Conservation (phyloP, 2,329 filamentous ascomycete species). For the Trichophyton benhamiae region DNA sequence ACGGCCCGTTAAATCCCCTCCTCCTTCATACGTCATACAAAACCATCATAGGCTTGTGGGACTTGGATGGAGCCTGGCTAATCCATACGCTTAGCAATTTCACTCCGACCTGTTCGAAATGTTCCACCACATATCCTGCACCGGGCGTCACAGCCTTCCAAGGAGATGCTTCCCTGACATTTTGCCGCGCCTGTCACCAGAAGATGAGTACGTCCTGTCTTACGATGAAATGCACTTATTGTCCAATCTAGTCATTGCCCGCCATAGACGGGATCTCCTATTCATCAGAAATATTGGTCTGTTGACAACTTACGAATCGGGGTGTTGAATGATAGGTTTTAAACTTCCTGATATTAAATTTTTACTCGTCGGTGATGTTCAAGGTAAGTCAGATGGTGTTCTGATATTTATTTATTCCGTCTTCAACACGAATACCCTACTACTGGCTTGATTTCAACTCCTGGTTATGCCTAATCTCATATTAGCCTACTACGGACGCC, state of each 20-base stretch:
- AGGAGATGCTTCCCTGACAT: constrained; percentile 59
- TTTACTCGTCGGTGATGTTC: constrained; percentile 51
- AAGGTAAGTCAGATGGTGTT: constrained; percentile 25
- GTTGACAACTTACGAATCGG: constrained; percentile 4
- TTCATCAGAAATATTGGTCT: background rate
- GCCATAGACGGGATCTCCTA: background rate
- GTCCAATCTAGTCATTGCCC: background rate
- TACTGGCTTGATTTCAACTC: background rate
- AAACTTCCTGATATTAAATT: constrained; percentile 69
- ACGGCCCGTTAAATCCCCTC: background rate
- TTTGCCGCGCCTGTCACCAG: constrained; percentile 67
- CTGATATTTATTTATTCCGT: background rate
- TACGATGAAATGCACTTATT: constrained; percentile 1
- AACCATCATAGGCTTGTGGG: background rate
- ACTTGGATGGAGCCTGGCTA: constrained; percentile 35
- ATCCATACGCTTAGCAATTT: constrained; percentile 36
- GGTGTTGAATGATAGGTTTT: constrained; percentile 40
- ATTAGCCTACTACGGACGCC: background rate
- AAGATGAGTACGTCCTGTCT: constrained; percentile 49
- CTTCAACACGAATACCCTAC: background rate
- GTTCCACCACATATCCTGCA: constrained; percentile 53
- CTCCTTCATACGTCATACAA: background rate
- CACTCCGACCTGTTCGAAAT: constrained; percentile 62
- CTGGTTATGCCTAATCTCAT: background rate
- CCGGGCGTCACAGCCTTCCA: constrained; percentile 59